Base-by-base conservation (phyloP, 768 basidiomycete species). In the Galerina marginata region DNA sequence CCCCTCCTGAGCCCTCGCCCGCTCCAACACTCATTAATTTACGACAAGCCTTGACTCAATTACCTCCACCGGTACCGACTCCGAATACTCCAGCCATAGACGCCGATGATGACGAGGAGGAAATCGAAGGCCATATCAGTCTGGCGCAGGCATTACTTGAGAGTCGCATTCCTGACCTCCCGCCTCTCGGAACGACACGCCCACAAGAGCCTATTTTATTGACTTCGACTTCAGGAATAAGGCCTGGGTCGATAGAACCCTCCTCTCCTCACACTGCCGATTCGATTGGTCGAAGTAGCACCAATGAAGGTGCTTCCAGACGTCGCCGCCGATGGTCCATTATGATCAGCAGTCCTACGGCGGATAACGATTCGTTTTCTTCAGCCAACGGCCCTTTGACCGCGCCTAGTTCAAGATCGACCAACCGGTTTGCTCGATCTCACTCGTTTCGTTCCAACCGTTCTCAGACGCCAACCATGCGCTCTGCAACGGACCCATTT, bases 101-200 rank as follows among this genome's bases (percentile, higher is more conserved):
- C 76, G n/a, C 77, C 79, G 81, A 90, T 16, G 87, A 86, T 7
- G 87, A 87, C 9, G 89, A 86, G 9, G 87, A 86, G 23, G 83
- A 81, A 20, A 81, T 79, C 7, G 81, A 86, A 56, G 89, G 91
- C 37, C 80, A 81, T 26, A 88, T 95, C 39, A 88, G 86, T 26
- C 81, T 95, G 43, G 87, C 82, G 0, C 86, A 94, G 64, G 88
- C 88, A 9, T 76, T 95, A 16, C 68, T 90, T 54, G 92, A 95
- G 76, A 93, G 92, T 65, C 87, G 92, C 39, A 72, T 91, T 36
- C 92, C 92, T 6, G 82, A 88, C 38, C 69, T 91, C 12, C 90
- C 92, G 14, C 92, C 92, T 15, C 77, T 79, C 38, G 92, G 92
- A 15, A 82, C 88, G 9, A 77, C 77, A 54, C 86, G 75, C 51